Base-by-base conservation (phyloP, 495 filamentous ascomycete genomes). In the Neurospora sp. region DNA sequence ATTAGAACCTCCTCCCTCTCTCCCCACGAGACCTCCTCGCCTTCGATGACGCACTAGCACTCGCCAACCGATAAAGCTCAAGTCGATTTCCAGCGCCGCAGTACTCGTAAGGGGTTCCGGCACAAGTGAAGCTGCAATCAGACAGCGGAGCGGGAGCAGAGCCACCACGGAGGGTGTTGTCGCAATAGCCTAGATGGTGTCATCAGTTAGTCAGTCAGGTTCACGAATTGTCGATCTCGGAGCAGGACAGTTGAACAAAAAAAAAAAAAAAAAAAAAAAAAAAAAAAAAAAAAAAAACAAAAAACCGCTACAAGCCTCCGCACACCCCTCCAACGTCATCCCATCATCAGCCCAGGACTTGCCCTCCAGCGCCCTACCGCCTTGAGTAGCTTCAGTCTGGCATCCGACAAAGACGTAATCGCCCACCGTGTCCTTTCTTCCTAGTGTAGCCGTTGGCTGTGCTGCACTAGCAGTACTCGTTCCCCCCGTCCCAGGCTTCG, bases 81-180 rank as follows among this genome's bases (percentile, higher is more conserved):
- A 86, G 75, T 31, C 84, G 74, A 70, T 84, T 82, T 10, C 82
- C 81, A 3, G 78, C 82, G 31, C 85, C 85, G 73, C 85, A 87
- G 44, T 79, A 81, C 75, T 85, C 74, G 46, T 61, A 76, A 5
- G 73, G 53, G 31, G 84, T 77, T 35, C 85, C 85, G 31, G 76
- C 77, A 74, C 85, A 86, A 7, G 72, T 68, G 79, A 84, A 83
- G 74, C 69, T 78, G 76, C 85, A 86, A 31, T 86, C 83, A 22
- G 68, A 41, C 22, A 73, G 53, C 10, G 77, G 53, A 1, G 79
- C 78, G 22, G 75, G 22, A 38, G 53, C 72, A 38, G 81, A 83
- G 27, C 80, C 79, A 1, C 73, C 70, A 39, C 75, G 76, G 27
- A 85, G 80, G 69, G 40, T 53, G 66, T 81, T 77, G 18, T 81